A percentile compares a stretch with the other conserved stretches of the same genome.
Conservation (phyloP, 2,329 filamentous ascomycete species). For the Neonectria hederae region DNA sequence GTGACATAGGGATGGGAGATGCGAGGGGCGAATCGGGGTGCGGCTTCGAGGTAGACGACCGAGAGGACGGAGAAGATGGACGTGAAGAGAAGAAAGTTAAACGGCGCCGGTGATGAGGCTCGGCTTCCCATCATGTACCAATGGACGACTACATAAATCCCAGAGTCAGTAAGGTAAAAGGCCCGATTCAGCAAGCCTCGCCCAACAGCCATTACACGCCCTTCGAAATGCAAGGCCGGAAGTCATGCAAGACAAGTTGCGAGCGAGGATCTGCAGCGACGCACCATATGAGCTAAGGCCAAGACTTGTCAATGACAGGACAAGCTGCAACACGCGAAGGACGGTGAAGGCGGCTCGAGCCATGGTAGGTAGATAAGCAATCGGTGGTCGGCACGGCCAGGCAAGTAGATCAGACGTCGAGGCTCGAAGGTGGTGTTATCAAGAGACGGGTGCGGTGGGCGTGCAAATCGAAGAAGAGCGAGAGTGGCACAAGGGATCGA, state of each 20-base stretch:
- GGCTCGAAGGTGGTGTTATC: background rate
- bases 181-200: background rate
- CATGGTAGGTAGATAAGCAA: conserved; percentile 28
- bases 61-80: conserved; percentile 65
- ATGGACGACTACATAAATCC: conserved; percentile 59
- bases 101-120: conserved; percentile 61
- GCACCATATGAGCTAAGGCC: conserved; percentile 39
- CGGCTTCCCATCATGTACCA: conserved; percentile 68
- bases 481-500: conserved; percentile 14
- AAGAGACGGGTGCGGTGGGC: background rate
- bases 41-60: conserved; percentile 61
- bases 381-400: background rate
- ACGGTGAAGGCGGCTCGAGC: conserved; percentile 27
- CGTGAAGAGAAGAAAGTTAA: conserved; percentile 67
- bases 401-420: conserved; percentile 6
- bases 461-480: background rate
- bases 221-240: background rate
- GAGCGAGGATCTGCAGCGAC: conserved; percentile 12
- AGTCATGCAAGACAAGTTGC: background rate
- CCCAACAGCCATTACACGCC: background rate
- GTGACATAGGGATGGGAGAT: conserved; percentile 59
- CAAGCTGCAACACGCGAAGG: conserved; percentile 39
- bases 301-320: conserved; percentile 37
- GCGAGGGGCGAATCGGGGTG: conserved; percentile 56
- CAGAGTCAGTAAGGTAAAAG: background rate